Evolutionary conservation across 805 yeast genomes (phyloP).

Genomic region (Jamesozyma piceae): DNA sequence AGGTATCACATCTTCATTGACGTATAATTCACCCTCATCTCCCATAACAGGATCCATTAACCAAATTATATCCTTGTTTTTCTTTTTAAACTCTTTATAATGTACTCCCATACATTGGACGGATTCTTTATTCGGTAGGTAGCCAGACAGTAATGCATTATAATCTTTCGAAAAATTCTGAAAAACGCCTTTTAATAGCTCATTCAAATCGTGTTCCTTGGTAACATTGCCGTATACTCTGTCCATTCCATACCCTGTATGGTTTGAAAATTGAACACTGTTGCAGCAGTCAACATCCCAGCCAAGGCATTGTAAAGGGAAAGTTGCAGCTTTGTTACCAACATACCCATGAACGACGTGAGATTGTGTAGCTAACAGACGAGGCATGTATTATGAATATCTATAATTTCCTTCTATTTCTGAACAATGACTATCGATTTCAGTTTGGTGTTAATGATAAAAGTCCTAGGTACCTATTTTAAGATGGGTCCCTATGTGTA

Average conservation of each 20-base stretch:
- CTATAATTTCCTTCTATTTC: neutral
- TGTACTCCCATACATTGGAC: conserved; percentile 37
- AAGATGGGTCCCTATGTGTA: too few species aligned
- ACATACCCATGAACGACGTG: conserved; percentile 96
- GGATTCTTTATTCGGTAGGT: conserved; percentile 50
- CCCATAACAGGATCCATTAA: conserved; percentile 76
- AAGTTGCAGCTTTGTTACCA: conserved; percentile 84
- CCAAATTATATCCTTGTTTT: conserved; percentile 37
- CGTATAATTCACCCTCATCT: conserved; percentile 64
- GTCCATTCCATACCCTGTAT: conserved; percentile 63
- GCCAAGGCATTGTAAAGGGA: conserved; percentile 76
- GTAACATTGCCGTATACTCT: conserved; percentile 37
- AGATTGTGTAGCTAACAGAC: conserved; percentile 42
- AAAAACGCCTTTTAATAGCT: conserved; percentile 34
- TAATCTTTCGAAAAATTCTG: conserved; percentile 31
- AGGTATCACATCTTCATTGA: conserved; percentile 50
- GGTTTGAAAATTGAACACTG: conserved; percentile 83
- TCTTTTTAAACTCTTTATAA: conserved; percentile 31
- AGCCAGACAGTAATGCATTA: conserved; percentile 56
- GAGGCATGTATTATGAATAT: conserved; percentile 11
- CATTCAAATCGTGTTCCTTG: conserved; percentile 33
- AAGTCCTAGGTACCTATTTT: too few species aligned
- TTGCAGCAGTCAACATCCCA: conserved; percentile 92
- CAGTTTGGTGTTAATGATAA: too few species aligned
- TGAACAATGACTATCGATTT: neutral